Percentiles rank a stretch among this genome's conserved stretches.
These are phyloP conservation scores for Neurospora sp. DNA, from an alignment of 2,329 filamentous ascomycete genomes.

Conservation along the genomic window DNA sequence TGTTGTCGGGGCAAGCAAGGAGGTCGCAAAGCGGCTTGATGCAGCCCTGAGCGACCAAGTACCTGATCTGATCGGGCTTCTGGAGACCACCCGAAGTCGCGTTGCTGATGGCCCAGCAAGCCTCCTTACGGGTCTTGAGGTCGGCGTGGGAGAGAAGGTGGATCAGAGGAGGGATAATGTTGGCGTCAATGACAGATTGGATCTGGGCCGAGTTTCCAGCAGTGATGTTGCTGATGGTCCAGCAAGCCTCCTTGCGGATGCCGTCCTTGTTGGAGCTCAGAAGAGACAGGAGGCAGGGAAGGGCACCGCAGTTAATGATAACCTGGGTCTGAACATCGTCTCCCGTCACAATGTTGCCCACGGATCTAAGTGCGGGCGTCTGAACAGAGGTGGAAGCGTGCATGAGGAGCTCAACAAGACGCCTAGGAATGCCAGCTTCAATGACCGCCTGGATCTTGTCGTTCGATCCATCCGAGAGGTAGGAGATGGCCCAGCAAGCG, in stretches of 20 bases:
- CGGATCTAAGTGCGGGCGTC: slow-evolving; percentile 90
- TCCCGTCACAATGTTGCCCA: slow-evolving; percentile 97
- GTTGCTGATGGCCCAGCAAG: slow-evolving; percentile 99
- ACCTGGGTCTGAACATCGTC: slow-evolving; percentile 98
- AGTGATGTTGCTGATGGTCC: slow-evolving; percentile 99
- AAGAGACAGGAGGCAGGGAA: slow-evolving; percentile 85
- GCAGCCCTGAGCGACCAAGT: slow-evolving; percentile 85
- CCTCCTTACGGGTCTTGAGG: slow-evolving; percentile 98
- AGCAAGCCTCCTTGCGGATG: slow-evolving; percentile 98
- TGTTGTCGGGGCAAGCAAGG: slow-evolving; percentile 93
- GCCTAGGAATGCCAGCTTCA: slow-evolving; percentile 91
- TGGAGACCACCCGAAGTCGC: slow-evolving; percentile 94
- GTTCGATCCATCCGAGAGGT: slow-evolving; percentile 94
- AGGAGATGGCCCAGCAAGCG: slow-evolving; percentile 99
- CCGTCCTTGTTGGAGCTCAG: slow-evolving; percentile 97
- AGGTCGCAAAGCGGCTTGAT: slow-evolving; percentile 97
- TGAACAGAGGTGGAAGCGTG: slow-evolving; percentile 97
- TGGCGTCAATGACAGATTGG: slow-evolving; percentile 90
- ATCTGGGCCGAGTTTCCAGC: slow-evolving; percentile 97
- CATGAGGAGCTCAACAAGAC: slow-evolving; percentile 94
- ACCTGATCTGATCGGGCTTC: slow-evolving; percentile 97
- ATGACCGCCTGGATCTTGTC: slow-evolving; percentile 99
- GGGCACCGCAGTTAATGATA: slow-evolving; percentile 95
- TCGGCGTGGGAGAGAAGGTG: slow-evolving; percentile 94
- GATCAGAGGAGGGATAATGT: slow-evolving; percentile 93